Conservation (phyloP, 2,329 filamentous ascomycete species). For the Cryphonectria carpinicola region DNA sequence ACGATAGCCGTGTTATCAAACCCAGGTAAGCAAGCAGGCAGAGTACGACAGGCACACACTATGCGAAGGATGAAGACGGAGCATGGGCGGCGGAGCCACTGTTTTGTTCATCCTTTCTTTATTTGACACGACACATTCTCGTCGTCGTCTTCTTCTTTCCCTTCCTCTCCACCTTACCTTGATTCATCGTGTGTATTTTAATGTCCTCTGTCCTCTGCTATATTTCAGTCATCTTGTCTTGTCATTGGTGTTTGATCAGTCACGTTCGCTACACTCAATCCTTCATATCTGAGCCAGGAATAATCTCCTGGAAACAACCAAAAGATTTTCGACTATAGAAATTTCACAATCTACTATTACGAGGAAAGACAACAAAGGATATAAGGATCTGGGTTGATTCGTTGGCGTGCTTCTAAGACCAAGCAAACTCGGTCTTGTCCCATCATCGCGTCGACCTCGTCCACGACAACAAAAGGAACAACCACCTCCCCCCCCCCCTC, state of each 20-base stretch:
- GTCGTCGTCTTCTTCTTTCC: neutral
- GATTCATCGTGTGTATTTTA: neutral
- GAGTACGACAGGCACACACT: neutral
- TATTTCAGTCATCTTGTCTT: neutral
- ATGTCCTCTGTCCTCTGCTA: neutral
- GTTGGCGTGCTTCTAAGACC: neutral
- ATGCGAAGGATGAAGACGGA: neutral
- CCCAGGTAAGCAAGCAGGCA: neutral
- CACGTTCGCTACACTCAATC: neutral
- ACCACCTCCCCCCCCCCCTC: no score
- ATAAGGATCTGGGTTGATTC: neutral
- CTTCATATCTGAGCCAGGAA: neutral
- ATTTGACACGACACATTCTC: neutral
- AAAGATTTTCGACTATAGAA: no score
- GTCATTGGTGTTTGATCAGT: neutral
- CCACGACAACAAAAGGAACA: neutral
- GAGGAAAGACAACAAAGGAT: no score
- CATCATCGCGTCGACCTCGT: neutral
- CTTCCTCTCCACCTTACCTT: neutral
- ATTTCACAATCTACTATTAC: no score
- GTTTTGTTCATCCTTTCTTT: neutral
- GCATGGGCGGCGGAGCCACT: neutral
- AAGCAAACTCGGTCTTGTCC: neutral
- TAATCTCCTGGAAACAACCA: neutral
- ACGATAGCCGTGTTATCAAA: neutral